Conservation (phyloP, 1,284 basidiomycete genomes). For the Mycena citricolor region DNA sequence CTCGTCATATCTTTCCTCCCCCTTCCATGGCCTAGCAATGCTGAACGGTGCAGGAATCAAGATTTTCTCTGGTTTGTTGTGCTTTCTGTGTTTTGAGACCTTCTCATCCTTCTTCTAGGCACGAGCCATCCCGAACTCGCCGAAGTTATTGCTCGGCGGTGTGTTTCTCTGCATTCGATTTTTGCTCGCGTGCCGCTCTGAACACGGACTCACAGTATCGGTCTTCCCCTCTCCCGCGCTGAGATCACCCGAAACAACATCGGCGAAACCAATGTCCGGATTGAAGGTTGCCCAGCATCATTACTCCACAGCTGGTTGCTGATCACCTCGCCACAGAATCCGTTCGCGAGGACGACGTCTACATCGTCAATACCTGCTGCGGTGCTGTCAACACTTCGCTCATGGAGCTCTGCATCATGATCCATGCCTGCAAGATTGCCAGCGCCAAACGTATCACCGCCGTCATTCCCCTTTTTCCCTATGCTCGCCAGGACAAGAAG, state of each 20-base stretch:
- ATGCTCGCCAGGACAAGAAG: constrained; percentile 98
- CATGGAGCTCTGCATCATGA: constrained; percentile 99
- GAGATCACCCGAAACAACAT: constrained; percentile 88
- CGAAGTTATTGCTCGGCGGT: constrained; percentile 92
- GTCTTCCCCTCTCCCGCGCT: constrained; percentile 80
- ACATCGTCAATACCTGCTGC: constrained; percentile 96
- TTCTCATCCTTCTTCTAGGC: constrained; percentile 45
- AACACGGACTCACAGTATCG: constrained; percentile 61
- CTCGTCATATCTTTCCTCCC: background rate
- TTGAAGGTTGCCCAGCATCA: constrained; percentile 7
- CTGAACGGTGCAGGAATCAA: constrained; percentile 85
- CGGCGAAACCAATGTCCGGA: constrained; percentile 81
- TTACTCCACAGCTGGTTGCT: background rate
- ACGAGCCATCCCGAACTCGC: constrained; percentile 97
- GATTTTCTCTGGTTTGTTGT: constrained; percentile 80
- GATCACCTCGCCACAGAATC: constrained; percentile 55
- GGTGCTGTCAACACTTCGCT: constrained; percentile 86
- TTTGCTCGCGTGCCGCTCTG: constrained; percentile 25
- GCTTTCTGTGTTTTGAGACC: constrained; percentile 7
- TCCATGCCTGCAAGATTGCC: constrained; percentile 98
- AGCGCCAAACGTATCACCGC: constrained; percentile 96
- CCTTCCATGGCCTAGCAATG: constrained; percentile 40
- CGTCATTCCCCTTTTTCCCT: constrained; percentile 93
- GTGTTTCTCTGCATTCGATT: constrained; percentile 33
- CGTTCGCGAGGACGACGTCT: constrained; percentile 97